These are phyloP conservation scores for Cyclocybe cylindracea DNA, from an alignment of 768 basidiomycete genomes.

Conservation along the genomic window DNA sequence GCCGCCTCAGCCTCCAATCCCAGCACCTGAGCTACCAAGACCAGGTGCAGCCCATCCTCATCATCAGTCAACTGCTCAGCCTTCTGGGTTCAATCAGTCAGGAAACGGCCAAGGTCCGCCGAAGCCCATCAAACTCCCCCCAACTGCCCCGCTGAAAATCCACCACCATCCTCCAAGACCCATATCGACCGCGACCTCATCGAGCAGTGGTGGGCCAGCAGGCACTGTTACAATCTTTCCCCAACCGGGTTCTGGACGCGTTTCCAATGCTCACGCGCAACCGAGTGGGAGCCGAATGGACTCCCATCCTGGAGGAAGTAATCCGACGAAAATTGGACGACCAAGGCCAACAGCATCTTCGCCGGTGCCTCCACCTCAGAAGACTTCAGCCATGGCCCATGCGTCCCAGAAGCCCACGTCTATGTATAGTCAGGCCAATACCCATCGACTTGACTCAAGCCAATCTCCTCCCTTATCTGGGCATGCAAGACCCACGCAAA, in stretches of 20 bases:
- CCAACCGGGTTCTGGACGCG: not conserved
- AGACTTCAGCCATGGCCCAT: not conserved
- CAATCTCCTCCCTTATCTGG: not conserved
- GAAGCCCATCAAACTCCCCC: not conserved
- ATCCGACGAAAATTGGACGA: too few species aligned
- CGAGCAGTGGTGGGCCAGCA: not conserved
- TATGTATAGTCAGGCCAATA: not conserved
- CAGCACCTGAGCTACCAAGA: not conserved
- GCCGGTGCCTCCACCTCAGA: not conserved
- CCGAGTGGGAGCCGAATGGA: not conserved
- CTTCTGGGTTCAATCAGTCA: not conserved
- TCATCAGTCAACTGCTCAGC: not conserved
- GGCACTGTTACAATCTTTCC: not conserved
- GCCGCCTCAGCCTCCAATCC: not conserved
- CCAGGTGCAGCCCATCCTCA: not conserved
- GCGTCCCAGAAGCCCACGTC: not conserved
- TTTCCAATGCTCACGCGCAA: not conserved
- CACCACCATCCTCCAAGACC: conserved; percentile 7
- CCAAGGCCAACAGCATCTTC: not conserved
- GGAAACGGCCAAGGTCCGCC: not conserved
- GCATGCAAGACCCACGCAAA: not conserved
- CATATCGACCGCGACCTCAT: not conserved
- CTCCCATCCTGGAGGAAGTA: too few species aligned
- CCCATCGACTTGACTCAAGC: not conserved
- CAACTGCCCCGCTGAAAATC: conserved; percentile 14